Evolutionary conservation across 83 land plant species (phyloP).

Genomic region (Larix sibirica): DNA sequence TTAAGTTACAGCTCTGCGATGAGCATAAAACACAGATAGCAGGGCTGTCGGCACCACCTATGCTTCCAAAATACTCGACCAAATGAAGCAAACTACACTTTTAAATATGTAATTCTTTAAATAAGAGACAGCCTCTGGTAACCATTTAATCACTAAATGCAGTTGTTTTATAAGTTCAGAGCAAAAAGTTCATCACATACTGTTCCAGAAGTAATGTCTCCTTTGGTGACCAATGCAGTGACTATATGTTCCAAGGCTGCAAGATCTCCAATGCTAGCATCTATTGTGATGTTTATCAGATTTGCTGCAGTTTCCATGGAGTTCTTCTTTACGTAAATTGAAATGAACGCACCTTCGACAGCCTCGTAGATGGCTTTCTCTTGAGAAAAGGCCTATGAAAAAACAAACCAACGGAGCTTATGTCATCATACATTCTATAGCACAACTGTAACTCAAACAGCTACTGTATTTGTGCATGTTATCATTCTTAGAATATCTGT

Average conservation of each 20-base stretch:
- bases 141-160: neutral
- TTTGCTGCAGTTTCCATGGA: constrained; percentile 82
- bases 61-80: neutral
- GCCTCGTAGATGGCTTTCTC: constrained; percentile 94
- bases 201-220: constrained; percentile 74
- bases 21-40: too few relatives aligned
- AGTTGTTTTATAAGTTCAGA: neutral
- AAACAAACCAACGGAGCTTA: neutral
- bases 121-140: neutral
- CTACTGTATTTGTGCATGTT: too few relatives aligned
- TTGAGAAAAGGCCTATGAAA: constrained; percentile 80
- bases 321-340: constrained; percentile 75
- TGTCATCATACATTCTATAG: too few relatives aligned
- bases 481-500: too few relatives aligned
- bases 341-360: constrained; percentile 90
- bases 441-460: too few relatives aligned
- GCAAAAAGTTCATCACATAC: constrained; percentile 30
- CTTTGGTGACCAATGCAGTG: constrained; percentile 68
- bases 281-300: constrained; percentile 75
- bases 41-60: neutral
- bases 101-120: neutral
- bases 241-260: constrained; percentile 82
- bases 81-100: neutral
- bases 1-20: too few relatives aligned
- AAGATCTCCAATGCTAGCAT: constrained; percentile 92